phyloP scores from a whole-genome alignment of 208 protist species.

The Trypanosoma conorhini region DNA sequence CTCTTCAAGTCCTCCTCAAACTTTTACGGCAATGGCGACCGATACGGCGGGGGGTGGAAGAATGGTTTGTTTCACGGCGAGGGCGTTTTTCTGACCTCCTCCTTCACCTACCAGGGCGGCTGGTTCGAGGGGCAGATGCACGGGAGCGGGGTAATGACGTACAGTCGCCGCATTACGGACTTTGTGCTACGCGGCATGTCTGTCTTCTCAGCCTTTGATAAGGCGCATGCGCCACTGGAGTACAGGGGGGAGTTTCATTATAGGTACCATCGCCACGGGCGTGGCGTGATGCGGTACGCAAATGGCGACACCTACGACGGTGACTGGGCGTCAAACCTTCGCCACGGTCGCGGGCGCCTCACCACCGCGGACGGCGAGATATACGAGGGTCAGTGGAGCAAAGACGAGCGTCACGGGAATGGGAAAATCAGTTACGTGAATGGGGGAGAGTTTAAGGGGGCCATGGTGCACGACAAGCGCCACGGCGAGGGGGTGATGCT shows the following conservation, averaged over 20 bases:
- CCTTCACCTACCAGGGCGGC: conserved; percentile 81
- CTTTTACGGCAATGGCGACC: conserved; percentile 56
- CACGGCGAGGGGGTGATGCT: conserved; percentile 80
- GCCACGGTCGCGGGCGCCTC: conserved; percentile 78
- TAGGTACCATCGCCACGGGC: conserved; percentile 61
- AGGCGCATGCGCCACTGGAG: conserved; percentile 46
- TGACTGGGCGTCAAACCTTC: conserved; percentile 67
- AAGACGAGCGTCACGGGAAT: conserved; percentile 70
- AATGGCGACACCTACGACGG: conserved; percentile 89
- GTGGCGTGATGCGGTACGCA: conserved; percentile 63
- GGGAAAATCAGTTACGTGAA: conserved; percentile 66
- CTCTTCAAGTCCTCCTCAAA: conserved; percentile 48
- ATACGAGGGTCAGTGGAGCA: conserved; percentile 83
- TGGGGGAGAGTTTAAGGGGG: conserved; percentile 75
- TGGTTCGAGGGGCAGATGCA: conserved; percentile 47
- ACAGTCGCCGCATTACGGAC: conserved; percentile 36
- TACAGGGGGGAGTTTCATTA: conserved; percentile 76
- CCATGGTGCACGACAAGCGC: conserved; percentile 57
- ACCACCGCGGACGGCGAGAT: conserved; percentile 74
- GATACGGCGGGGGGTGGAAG: conserved; percentile 75
- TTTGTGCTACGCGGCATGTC: conserved; percentile 66
- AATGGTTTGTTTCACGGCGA: conserved; percentile 73
- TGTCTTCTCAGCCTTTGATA: conserved; percentile 74
- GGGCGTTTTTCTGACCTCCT: conserved; percentile 62
- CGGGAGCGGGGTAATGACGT: conserved; percentile 42